These are phyloP conservation scores for Xanthoconium stramineum DNA, from an alignment of 768 basidiomycete species.

Conservation along the genomic window DNA sequence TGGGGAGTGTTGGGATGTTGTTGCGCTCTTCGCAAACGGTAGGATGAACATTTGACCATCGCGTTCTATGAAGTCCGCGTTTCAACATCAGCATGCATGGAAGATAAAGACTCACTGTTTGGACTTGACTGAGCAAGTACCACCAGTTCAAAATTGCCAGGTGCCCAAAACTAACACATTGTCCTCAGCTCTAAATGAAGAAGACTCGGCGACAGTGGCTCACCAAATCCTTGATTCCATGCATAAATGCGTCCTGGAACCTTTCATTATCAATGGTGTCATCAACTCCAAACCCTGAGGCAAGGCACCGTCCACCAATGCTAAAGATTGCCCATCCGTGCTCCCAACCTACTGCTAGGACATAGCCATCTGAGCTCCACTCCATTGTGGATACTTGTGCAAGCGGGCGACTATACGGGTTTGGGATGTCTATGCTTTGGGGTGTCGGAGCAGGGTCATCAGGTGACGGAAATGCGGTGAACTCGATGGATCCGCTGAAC, in stretches of 20 bases:
- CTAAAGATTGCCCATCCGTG: constrained; percentile 90
- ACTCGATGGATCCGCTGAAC: constrained; percentile 61
- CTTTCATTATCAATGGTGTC: constrained; percentile 52
- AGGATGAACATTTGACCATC: constrained; percentile 78
- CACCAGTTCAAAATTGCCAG: constrained; percentile 88
- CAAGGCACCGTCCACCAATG: constrained; percentile 82
- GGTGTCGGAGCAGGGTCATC: constrained; percentile 56
- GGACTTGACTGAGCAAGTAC: constrained; percentile 57
- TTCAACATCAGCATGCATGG: background rate
- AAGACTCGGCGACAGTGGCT: constrained; percentile 19
- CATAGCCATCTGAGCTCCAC: constrained; percentile 97
- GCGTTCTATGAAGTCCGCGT: constrained; percentile 35
- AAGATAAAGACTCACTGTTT: constrained; percentile 40
- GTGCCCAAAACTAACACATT: constrained; percentile 77
- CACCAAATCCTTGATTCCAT: constrained; percentile 72
- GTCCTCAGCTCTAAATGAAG: constrained; percentile 1
- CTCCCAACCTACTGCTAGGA: constrained; percentile 89
- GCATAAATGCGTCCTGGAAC: constrained; percentile 85
- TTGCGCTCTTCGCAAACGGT: constrained; percentile 94
- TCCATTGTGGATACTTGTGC: constrained; percentile 69
- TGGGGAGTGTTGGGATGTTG: constrained; percentile 87
- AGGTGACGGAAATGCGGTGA: constrained; percentile 65
- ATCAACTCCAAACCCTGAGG: constrained; percentile 71
- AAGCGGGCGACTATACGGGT: constrained; percentile 52
- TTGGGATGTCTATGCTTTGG: constrained; percentile 60